Conservation (phyloP, 176 grass and related monocot species). For the Alopecurus myosuroides region DNA sequence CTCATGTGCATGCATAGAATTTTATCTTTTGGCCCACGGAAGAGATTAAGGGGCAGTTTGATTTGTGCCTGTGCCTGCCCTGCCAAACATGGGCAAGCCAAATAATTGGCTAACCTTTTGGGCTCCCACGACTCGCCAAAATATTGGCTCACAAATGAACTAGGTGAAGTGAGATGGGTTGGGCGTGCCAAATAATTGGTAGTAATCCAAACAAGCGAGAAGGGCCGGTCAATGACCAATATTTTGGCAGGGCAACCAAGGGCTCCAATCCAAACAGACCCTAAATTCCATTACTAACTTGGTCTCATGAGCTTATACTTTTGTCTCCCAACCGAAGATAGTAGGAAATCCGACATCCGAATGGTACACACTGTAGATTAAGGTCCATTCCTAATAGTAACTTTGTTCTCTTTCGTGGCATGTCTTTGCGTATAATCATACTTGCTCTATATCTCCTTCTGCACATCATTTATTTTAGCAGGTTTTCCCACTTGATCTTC, state of each 20-base stretch:
- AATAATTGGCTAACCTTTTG: no score
- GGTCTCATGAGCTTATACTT: not conserved
- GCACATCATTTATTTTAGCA: not conserved
- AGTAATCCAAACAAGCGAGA: no score
- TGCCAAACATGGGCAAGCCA: no score
- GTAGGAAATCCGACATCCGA: not conserved
- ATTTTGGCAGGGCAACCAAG: no score
- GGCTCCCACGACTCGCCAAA: no score
- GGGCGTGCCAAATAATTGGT: no score
- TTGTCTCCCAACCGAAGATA: not conserved
- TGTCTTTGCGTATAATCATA: not conserved
- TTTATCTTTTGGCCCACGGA: not conserved
- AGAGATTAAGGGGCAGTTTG: no score
- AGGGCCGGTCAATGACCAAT: no score
- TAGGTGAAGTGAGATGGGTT: no score
- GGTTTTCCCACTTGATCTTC: not conserved
- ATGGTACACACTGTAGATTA: not conserved
- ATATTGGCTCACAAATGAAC: no score
- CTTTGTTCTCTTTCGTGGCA: not conserved
- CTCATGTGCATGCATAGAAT: not conserved
- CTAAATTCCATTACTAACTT: not conserved
- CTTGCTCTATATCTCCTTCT: not conserved
- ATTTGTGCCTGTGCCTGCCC: no score
- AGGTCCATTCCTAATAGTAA: not conserved
- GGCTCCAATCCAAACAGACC: no score